phyloP scores from a whole-genome alignment of 169 alveolate genomes.

The Neospora caninum region DNA sequence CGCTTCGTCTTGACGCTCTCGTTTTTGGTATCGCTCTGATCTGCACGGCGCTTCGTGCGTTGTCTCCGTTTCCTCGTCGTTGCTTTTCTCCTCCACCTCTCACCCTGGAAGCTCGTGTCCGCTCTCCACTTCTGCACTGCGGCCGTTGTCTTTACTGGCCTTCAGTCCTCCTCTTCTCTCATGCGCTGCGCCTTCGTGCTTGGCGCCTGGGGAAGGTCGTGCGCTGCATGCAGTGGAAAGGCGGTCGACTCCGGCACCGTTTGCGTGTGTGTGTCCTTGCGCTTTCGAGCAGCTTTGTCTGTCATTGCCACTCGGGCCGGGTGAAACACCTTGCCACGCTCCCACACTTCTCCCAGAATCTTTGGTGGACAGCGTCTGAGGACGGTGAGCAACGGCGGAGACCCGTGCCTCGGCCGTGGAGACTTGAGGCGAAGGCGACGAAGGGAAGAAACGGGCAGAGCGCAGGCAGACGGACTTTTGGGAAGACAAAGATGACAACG shows the following conservation, averaged over 20 bases:
- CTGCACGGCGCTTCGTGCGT: too few species aligned
- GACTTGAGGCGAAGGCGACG: too few species aligned
- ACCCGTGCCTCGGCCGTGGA: too few species aligned
- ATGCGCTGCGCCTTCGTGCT: too few species aligned
- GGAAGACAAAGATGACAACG: too few species aligned
- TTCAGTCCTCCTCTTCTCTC: too few species aligned
- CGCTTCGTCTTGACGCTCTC: neutral
- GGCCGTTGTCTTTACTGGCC: too few species aligned
- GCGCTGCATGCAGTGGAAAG: too few species aligned
- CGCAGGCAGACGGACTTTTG: too few species aligned
- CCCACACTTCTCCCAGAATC: slow-evolving; percentile 55
- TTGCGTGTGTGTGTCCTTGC: neutral
- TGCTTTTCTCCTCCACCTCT: neutral
- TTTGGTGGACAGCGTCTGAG: slow-evolving; percentile 70
- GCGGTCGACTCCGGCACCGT: neutral
- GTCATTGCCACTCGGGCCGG: slow-evolving; percentile 57
- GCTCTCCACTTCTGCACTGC: neutral
- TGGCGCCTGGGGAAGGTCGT: too few species aligned
- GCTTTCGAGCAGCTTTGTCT: slow-evolving; percentile 40
- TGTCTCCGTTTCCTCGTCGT: neutral
- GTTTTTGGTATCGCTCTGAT: neutral
- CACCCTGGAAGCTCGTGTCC: neutral
- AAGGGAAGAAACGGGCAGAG: too few species aligned
- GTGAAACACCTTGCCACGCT: slow-evolving; percentile 73
- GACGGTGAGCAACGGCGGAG: slow-evolving; percentile 63